A percentile compares a stretch with the other conserved stretches of the same genome.
phyloP scores from a whole-genome alignment of 1,284 basidiomycete genomes.

The Apiotrichum montevideense region DNA sequence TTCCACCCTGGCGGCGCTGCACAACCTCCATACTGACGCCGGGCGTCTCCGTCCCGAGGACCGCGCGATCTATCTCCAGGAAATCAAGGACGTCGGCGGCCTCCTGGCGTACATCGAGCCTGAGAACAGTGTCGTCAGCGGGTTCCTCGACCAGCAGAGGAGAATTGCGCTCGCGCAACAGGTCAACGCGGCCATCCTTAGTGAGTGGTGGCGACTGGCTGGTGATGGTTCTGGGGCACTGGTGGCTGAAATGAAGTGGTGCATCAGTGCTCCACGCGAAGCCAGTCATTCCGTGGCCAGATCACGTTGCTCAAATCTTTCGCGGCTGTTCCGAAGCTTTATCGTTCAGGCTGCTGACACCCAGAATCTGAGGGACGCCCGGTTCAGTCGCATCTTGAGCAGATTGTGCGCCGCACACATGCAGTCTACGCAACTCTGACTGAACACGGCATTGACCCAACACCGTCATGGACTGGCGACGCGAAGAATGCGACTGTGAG shows the following conservation, averaged over 20 bases:
- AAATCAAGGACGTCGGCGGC: constrained; percentile 44
- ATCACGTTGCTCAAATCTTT: too few relatives aligned
- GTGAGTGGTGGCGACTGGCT: constrained; percentile 25
- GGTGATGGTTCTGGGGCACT: too few relatives aligned
- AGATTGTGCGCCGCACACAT: constrained; percentile 24
- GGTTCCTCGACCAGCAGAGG: constrained; percentile 41
- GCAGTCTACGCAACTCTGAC: constrained; percentile 27
- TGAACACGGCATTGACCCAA: constrained; percentile 26
- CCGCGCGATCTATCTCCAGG: constrained; percentile 37
- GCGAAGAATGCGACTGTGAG: constrained; percentile 9
- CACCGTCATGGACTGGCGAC: constrained; percentile 30
- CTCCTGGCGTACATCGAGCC: constrained; percentile 45
- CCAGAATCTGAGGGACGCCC: constrained; percentile 26
- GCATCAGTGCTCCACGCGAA: too few relatives aligned
- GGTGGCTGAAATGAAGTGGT: too few relatives aligned
- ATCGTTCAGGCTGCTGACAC: too few relatives aligned
- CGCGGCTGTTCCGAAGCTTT: too few relatives aligned
- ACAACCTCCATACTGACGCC: constrained; percentile 24
- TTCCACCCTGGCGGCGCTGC: constrained; percentile 28
- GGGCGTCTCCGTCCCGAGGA: constrained; percentile 30
- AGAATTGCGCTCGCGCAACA: constrained; percentile 42
- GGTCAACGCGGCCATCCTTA: constrained; percentile 43
- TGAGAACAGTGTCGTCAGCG: constrained; percentile 39
- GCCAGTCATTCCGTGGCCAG: too few relatives aligned
- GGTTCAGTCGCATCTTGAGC: constrained; percentile 28